Conservation (phyloP, 441 rosid genomes). For the Hura crepitans region DNA sequence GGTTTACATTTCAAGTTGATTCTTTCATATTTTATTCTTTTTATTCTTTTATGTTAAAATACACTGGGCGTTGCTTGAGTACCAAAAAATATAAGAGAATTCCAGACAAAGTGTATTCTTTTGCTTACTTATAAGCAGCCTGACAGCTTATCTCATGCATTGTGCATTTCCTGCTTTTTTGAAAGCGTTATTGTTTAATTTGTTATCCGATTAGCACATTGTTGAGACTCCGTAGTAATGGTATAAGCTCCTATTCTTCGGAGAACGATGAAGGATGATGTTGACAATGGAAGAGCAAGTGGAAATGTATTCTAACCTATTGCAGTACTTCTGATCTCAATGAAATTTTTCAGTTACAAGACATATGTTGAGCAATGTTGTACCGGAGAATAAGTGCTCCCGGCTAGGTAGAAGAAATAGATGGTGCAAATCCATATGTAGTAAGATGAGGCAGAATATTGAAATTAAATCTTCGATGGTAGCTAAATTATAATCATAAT, state of each 20-base stretch:
- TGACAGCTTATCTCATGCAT: slow-evolving; percentile 2
- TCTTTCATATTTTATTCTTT: neutral
- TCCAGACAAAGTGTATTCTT: neutral
- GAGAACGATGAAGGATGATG: neutral
- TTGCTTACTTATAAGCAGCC: neutral
- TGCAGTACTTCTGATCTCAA: neutral
- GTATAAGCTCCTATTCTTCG: neutral
- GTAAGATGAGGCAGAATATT: neutral
- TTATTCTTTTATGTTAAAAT: slow-evolving; percentile 6
- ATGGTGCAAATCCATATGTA: too few relatives aligned
- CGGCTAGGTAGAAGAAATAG: neutral
- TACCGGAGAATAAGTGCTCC: neutral
- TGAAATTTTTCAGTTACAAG: neutral
- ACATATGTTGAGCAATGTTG: neutral
- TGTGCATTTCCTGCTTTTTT: neutral
- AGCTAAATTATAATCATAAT: neutral
- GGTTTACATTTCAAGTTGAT: neutral
- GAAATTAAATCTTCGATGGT: neutral
- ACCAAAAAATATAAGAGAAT: neutral
- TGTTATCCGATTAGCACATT: neutral
- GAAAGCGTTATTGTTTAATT: neutral
- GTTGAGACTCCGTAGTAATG: slow-evolving; percentile 6
- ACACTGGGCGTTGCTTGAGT: neutral
- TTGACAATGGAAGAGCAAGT: neutral
- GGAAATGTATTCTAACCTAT: neutral